Evolutionary conservation across 257 asterid genomes (phyloP), one percentile per base, ranked within the genome.

Genomic region (Ilex asprella): DNA sequence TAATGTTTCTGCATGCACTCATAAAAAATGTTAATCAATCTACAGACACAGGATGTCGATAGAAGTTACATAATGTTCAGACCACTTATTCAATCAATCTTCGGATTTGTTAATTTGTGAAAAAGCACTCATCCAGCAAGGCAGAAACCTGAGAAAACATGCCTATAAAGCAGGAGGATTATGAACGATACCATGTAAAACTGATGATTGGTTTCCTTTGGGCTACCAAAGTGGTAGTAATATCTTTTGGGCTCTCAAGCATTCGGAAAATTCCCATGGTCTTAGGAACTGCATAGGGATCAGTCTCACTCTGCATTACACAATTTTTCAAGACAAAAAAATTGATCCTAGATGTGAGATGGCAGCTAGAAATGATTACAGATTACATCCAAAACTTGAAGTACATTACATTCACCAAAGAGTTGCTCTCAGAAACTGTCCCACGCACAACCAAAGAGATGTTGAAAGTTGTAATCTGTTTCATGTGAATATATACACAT

Each of bases 391-490:
- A 15, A 7, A 54, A 65, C 49, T 56, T 4, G 32, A 27, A 31
- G 58, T 13, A 21, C 81, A 95, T 86, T 80, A 91, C 98, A 65
- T 70, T 70, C 56, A 46, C 46, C 58, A 67, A 51, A 72, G 83
- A 63, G 78, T 77, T 82, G 59, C 73, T 74, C 83, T 91, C 98
- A 2, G 96, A 68, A 68, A 82, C 65, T 16, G 96, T 81, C 67
- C 98, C 96, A 12, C 61, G 98, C 15, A 84, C 94, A 63, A 91
- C 98, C 78, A 78, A 21, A 46, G 98, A 91, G 64, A 91, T 86
- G 81, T 91, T 86, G 81, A 90, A 87, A 43, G 95, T 91, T 14
- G 91, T 86, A 52, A 76, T 72, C 81, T 76, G 55, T 63, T 16
- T 14, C 57, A 35, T 39, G 44, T 51, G 55, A 21, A 14, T 2